Percentiles rank a stretch among this genome's conserved stretches.
Evolutionary conservation across 1,284 basidiomycete genomes (phyloP).

Genomic region (Athelia psychrophila): DNA sequence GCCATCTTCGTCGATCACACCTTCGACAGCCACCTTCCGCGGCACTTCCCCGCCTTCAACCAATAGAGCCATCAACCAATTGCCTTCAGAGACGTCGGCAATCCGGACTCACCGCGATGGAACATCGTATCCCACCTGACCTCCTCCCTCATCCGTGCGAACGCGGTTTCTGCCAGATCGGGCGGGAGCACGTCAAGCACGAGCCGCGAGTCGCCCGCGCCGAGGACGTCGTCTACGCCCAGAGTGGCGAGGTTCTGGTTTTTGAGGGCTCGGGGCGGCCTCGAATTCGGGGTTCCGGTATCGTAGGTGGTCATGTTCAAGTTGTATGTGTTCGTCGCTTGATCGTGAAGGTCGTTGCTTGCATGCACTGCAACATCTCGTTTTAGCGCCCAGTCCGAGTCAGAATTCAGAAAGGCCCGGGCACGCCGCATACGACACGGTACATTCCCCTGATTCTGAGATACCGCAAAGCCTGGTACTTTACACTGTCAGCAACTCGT

Average conservation of each 20-base stretch:
- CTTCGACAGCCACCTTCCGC: slow-evolving; percentile 69
- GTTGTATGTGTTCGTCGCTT: neutral
- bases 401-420: no score
- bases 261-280: neutral
- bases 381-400: no score
- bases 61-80: neutral
- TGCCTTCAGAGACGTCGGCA: neutral
- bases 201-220: slow-evolving; percentile 64
- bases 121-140: slow-evolving; percentile 71
- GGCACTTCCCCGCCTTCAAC: slow-evolving; percentile 70
- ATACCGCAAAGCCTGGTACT: no score
- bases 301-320: neutral
- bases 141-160: slow-evolving; percentile 54
- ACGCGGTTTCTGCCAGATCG: slow-evolving; percentile 50
- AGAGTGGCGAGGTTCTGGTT: slow-evolving; percentile 13
- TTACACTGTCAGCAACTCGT: no score
- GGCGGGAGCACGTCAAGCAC: slow-evolving; percentile 50
- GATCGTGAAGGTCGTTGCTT: no score
- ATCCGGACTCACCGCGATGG: slow-evolving; percentile 58
- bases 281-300: neutral
- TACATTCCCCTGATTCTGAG: no score
- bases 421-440: no score
- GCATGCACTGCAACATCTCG: no score
- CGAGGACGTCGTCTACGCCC: slow-evolving; percentile 41
- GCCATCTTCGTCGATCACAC: slow-evolving; percentile 55